Evolutionary conservation across 768 basidiomycete genomes (phyloP).

Genomic region (Tulasnella sp.): DNA sequence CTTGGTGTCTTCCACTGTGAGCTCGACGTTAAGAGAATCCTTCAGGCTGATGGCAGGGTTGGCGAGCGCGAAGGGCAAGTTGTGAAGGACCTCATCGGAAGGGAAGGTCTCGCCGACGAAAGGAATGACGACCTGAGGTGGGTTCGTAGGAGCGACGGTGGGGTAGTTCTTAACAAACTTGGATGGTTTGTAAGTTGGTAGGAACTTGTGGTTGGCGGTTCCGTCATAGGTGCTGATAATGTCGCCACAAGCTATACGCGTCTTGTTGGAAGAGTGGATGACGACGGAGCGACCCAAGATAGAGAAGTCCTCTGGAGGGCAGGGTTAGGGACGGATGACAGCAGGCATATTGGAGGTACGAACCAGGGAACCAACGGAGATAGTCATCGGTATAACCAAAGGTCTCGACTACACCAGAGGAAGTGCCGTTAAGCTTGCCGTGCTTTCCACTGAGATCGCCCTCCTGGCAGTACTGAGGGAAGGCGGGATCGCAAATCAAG

Average conservation of each 20-base stretch:
- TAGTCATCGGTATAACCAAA: neutral
- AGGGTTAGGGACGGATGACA: neutral
- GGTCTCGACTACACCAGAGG: neutral
- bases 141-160: neutral
- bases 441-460: slow-evolving; percentile 13
- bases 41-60: neutral
- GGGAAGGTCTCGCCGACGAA: slow-evolving; percentile 1
- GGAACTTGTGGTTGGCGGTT: neutral
- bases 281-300: slow-evolving; percentile 14
- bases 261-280: slow-evolving; percentile 15
- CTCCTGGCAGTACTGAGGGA: slow-evolving; percentile 8
- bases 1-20: neutral
- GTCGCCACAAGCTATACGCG: slow-evolving; percentile 7
- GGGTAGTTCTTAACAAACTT: slow-evolving; percentile 14
- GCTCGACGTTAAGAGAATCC: slow-evolving; percentile 1
- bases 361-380: slow-evolving; percentile 12
- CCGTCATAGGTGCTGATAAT: slow-evolving; percentile 11
- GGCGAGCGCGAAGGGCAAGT: slow-evolving; percentile 2
- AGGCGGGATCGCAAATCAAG: slow-evolving; percentile 11
- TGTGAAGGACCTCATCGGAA: neutral
- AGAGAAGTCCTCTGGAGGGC: slow-evolving; percentile 5
- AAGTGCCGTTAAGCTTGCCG: slow-evolving; percentile 5
- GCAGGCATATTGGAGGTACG: neutral
- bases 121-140: slow-evolving; percentile 3
- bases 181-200: slow-evolving; percentile 8